Percentiles rank a stretch among this genome's conserved stretches.
These are phyloP conservation scores for Cardamine occulta DNA, from an alignment of 345 rosid genomes.

Conservation along the genomic window DNA sequence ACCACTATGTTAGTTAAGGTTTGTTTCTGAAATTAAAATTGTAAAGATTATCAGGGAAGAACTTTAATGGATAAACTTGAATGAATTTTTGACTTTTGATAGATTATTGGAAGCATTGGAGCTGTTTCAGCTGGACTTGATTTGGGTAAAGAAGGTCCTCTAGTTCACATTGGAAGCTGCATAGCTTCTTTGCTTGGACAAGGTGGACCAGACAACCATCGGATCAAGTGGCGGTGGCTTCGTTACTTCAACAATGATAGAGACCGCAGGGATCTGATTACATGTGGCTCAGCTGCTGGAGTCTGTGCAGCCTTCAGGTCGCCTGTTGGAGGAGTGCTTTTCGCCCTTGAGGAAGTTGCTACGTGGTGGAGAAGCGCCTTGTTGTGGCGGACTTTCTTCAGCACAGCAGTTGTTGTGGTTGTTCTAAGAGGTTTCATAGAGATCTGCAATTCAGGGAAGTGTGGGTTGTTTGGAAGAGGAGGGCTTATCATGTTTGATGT, in stretches of 20 bases:
- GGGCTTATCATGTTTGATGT: slow-evolving; percentile 95
- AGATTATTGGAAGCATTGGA: slow-evolving; percentile 93
- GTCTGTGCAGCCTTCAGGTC: slow-evolving; percentile 95
- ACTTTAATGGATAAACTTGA: neutral
- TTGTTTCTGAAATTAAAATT: slow-evolving; percentile 9
- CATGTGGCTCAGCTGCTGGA: slow-evolving; percentile 87
- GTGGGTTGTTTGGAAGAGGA: slow-evolving; percentile 90
- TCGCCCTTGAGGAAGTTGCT: slow-evolving; percentile 90
- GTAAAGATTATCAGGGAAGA: neutral
- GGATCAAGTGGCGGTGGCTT: slow-evolving; percentile 81
- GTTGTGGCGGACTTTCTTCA: slow-evolving; percentile 91
- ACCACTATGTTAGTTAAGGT: slow-evolving; percentile 87
- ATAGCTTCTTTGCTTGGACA: slow-evolving; percentile 88
- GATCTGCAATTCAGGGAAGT: slow-evolving; percentile 74
- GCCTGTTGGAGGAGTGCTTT: slow-evolving; percentile 92
- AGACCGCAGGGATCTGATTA: slow-evolving; percentile 86
- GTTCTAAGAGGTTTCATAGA: slow-evolving; percentile 84
- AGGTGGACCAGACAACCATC: slow-evolving; percentile 81
- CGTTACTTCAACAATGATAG: slow-evolving; percentile 94
- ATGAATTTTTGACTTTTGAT: slow-evolving; percentile 13
- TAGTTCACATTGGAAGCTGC: slow-evolving; percentile 89
- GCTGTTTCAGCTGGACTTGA: slow-evolving; percentile 90
- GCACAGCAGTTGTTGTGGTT: slow-evolving; percentile 83
- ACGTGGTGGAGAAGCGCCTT: slow-evolving; percentile 99
- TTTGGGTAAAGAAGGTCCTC: slow-evolving; percentile 91